These are phyloP conservation scores for Aspergillus luchuensis DNA, from an alignment of 2,329 filamentous ascomycete genomes.

Conservation along the genomic window DNA sequence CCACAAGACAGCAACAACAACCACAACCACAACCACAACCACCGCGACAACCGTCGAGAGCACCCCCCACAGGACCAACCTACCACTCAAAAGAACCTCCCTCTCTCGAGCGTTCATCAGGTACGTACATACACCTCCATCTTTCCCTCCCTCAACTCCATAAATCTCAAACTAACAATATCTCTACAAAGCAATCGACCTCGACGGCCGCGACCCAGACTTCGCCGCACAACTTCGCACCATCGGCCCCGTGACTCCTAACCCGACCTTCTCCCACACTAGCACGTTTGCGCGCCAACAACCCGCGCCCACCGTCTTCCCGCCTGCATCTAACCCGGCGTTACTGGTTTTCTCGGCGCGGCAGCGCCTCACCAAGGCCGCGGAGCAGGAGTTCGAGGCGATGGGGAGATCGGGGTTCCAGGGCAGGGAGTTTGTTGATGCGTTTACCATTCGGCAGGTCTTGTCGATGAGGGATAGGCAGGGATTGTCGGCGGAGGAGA, in stretches of 20 bases:
- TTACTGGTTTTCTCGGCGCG: constrained; percentile 56
- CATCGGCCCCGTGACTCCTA: constrained; percentile 61
- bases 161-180: constrained; percentile 6
- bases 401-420: constrained; percentile 43
- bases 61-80: constrained; percentile 9
- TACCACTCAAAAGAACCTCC: constrained; percentile 2
- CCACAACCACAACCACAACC: constrained; percentile 35
- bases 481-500: constrained; percentile 37
- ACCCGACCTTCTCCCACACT: constrained; percentile 57
- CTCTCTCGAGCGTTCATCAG: constrained; percentile 5
- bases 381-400: constrained; percentile 57
- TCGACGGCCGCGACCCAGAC: constrained; percentile 62
- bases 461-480: constrained; percentile 52
- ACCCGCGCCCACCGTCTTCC: constrained; percentile 37
- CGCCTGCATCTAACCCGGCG: constrained; percentile 53
- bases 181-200: constrained; percentile 53
- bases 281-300: constrained; percentile 49
- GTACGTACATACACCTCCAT: constrained; percentile 3
- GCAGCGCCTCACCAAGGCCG: constrained; percentile 52
- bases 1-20: constrained; percentile 32
- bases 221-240: constrained; percentile 79
- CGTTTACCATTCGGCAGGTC: constrained; percentile 52
- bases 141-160: too few relatives aligned
- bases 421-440: constrained; percentile 53
- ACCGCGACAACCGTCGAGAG: constrained; percentile 1